A percentile compares a stretch with the other conserved stretches of the same genome.
These are phyloP conservation scores for Alternaria rosae DNA, from an alignment of 2,329 filamentous ascomycete genomes.

Conservation along the genomic window DNA sequence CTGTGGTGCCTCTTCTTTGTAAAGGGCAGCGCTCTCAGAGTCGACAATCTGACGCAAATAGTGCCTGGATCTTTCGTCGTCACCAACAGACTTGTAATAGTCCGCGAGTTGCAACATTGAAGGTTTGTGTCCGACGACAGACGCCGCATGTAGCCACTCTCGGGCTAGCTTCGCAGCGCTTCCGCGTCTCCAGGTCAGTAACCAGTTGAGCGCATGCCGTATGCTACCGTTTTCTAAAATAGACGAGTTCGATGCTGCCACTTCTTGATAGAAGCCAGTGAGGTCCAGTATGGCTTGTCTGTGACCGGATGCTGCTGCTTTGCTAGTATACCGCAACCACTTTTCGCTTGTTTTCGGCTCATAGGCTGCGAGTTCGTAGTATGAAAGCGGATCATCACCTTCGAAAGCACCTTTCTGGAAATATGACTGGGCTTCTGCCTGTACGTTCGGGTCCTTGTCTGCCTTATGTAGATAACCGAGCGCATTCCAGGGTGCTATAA, in stretches of 20 bases:
- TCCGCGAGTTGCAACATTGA: constrained; percentile 37
- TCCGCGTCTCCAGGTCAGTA: constrained; percentile 26
- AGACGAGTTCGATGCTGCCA: constrained; percentile 29
- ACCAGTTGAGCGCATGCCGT: constrained; percentile 32
- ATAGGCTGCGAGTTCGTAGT: constrained; percentile 46
- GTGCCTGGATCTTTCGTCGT: constrained; percentile 21
- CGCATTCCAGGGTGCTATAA: constrained; percentile 42
- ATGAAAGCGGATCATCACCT: constrained; percentile 55
- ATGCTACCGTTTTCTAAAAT: constrained; percentile 19
- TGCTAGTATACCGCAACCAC: constrained; percentile 56
- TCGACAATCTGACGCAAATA: constrained; percentile 26
- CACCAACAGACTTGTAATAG: constrained; percentile 20
- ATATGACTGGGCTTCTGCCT: constrained; percentile 35
- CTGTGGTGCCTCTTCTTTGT: constrained; percentile 37
- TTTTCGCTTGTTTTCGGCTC: constrained; percentile 35
- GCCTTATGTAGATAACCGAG: constrained; percentile 36
- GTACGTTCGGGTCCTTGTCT: constrained; percentile 18
- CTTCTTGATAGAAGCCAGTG: constrained; percentile 51
- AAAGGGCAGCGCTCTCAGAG: constrained; percentile 17
- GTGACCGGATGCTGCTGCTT: constrained; percentile 54
- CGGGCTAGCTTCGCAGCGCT: constrained; percentile 27
- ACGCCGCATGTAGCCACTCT: constrained; percentile 45
- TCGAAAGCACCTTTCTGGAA: constrained; percentile 48
- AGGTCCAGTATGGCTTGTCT: constrained; percentile 49
- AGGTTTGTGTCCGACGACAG: constrained; percentile 36